Conservation (phyloP, 2,329 filamentous ascomycete species). For the Rutstroemia sydowiana region DNA sequence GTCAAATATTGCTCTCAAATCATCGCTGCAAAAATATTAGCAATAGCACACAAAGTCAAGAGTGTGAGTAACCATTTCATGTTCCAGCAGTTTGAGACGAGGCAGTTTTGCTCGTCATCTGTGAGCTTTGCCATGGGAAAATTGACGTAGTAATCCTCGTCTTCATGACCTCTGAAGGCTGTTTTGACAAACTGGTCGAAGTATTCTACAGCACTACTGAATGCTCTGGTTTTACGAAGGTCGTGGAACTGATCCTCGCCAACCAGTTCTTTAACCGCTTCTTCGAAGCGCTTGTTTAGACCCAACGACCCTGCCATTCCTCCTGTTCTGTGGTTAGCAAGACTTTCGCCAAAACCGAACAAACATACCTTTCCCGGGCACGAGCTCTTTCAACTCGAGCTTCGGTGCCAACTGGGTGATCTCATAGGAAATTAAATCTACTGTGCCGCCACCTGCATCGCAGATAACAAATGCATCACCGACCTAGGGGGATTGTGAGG, state of each 20-base stretch:
- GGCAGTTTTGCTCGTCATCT: conserved; percentile 19
- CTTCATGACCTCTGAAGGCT: conserved; percentile 16
- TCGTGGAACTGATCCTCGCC: conserved; percentile 25
- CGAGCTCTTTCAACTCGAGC: conserved; percentile 25
- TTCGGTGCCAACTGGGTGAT: conserved; percentile 13
- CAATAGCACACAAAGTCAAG: too few relatives aligned
- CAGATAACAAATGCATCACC: conserved; percentile 28
- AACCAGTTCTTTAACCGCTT: conserved; percentile 21
- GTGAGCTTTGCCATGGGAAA: conserved; percentile 23
- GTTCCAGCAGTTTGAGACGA: conserved; percentile 17
- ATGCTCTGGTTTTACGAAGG: conserved; percentile 21
- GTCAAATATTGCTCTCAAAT: conserved; percentile 47
- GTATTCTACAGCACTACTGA: conserved; percentile 25
- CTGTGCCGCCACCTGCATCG: conserved; percentile 30
- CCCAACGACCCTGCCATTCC: conserved; percentile 24
- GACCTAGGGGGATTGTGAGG: conserved; percentile 8
- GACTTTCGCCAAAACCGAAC: background rate
- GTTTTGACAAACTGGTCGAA: conserved; percentile 31
- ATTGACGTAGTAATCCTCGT: conserved; percentile 24
- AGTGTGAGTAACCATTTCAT: conserved; percentile 17
- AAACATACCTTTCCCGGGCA: conserved; percentile 17
- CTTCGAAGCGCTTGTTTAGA: conserved; percentile 25
- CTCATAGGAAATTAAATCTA: conserved; percentile 30
- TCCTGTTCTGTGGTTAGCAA: background rate
- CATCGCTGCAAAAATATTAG: conserved; percentile 21